Evolutionary conservation across 108 stramenopile genomes (phyloP), one percentile per base, ranked within the genome.

Genomic region (Nitzschia sp.): DNA sequence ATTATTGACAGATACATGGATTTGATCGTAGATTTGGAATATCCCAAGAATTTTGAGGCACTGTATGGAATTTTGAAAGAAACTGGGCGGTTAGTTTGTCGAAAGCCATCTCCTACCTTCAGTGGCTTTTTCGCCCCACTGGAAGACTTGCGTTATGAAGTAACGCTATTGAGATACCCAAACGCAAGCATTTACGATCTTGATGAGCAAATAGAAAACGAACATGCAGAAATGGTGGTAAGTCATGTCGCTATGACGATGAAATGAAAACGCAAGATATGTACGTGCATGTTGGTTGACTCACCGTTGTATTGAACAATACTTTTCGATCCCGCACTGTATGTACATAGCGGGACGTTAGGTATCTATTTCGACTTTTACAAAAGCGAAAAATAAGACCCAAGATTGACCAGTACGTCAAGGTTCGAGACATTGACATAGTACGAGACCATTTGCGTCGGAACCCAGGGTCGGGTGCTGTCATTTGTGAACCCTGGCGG

Each of bases 21-120:
- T 61, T n/a, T 81, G 36, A 64, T 76, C 29, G 34, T 81, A 21
- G 71, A 81, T 52, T 66, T 66, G 19, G 35, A 68, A 4, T 72
- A 57, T 45, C 73, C 78, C 1, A 69, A 58, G 44, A 57, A 69
- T 32, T 65, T 73, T 47, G 38, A 36, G 3, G 56, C 62, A 25
- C 35, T 74, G 16, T 68, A 53, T 26, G 32, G 35, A 9, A 68
- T 63, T 1, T 41, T 74, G 55, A 64, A 48, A 27, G 30, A 6
- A 9, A 71, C 19, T 4, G 55, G 61, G 21, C 55, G 68, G 29
- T 36, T 69, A 19, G 68, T 69, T 1, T 35, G 53, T 58, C 57
- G 44, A 16, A 57, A 47, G n/a, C 55, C 52, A n/a, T 13, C 26
- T 44, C 0, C 2, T 5, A 21, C 26, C 30, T n/a, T 23, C 17